phyloP scores from a whole-genome alignment of 805 yeast genomes.

The Ogataea pignaliae region DNA sequence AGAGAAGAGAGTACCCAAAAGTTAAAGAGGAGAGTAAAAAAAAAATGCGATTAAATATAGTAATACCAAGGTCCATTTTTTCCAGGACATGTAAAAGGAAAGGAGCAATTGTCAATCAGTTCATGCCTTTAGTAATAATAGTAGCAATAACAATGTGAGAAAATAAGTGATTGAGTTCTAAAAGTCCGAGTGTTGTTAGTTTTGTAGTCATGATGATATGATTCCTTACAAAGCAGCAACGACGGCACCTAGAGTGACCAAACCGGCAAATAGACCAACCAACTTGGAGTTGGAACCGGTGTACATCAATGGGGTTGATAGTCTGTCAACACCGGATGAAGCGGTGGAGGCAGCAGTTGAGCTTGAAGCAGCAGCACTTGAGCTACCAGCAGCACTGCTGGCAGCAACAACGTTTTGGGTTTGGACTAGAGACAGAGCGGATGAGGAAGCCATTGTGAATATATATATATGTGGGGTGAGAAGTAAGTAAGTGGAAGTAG shows the following conservation, averaged over 20 bases:
- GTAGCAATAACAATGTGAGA: no score
- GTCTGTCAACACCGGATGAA: conserved; percentile 21
- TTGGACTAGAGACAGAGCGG: conserved; percentile 15
- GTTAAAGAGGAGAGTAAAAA: no score
- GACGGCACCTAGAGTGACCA: conserved; percentile 26
- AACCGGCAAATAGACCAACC: conserved; percentile 25
- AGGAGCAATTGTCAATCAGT: no score
- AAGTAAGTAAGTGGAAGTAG: not conserved
- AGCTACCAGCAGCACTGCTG: conserved; percentile 4
- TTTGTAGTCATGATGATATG: no score
- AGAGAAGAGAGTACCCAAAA: no score
- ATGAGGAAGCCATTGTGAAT: conserved; percentile 16
- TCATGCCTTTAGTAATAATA: no score
- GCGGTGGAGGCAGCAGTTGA: conserved; percentile 17
- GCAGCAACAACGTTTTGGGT: conserved; percentile 16
- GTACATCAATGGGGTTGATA: conserved; percentile 20
- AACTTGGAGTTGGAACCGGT: conserved; percentile 28
- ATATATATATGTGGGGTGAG: no score
- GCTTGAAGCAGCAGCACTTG: conserved; percentile 12
- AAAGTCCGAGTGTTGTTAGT: no score
- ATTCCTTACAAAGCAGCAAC: conserved; percentile 23
- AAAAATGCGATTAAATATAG: no score
- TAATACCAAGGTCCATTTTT: no score
- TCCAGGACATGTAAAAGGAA: no score
- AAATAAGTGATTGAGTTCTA: no score